Evolutionary conservation across 352 stramenopile genomes (phyloP).

Genomic region (Phytopythium ostracodes): DNA sequence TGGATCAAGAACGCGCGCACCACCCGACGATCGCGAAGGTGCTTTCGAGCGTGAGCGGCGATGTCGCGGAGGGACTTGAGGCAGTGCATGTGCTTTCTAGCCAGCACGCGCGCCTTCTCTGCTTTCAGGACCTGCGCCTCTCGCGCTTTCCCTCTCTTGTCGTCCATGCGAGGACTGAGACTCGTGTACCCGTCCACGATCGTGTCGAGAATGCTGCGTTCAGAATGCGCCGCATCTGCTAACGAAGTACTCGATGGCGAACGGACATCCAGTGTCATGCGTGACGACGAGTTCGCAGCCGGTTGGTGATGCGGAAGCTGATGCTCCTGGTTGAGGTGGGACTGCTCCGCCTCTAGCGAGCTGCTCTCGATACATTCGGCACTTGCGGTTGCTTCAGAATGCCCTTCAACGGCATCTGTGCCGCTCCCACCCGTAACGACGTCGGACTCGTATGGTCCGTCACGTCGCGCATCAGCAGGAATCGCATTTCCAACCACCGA

Average conservation of each 20-base stretch:
- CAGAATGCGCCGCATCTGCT: background rate
- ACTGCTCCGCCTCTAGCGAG: background rate
- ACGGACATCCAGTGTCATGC: background rate
- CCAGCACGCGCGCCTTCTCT: constrained; percentile 40
- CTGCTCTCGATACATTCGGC: background rate
- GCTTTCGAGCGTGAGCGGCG: constrained; percentile 25
- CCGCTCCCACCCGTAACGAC: background rate
- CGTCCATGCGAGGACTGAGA: constrained; percentile 17
- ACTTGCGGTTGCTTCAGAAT: background rate
- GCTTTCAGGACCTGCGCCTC: constrained; percentile 36
- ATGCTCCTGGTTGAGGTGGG: background rate
- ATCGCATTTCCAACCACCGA: background rate
- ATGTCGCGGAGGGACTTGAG: constrained; percentile 42
- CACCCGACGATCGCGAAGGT: constrained; percentile 22
- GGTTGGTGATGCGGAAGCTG: background rate
- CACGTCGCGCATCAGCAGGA: background rate
- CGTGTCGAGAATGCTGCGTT: background rate
- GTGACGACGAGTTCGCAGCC: background rate
- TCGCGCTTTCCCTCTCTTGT: constrained; percentile 17
- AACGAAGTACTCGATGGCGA: background rate
- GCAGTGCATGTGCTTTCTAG: constrained; percentile 45
- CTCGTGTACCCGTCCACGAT: constrained; percentile 7
- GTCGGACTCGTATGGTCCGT: background rate
- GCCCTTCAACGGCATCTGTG: background rate
- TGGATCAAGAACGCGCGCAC: constrained; percentile 15